Evolutionary conservation across 2,329 filamentous ascomycete genomes (phyloP).

Genomic region (Fusarium incarnatum): DNA sequence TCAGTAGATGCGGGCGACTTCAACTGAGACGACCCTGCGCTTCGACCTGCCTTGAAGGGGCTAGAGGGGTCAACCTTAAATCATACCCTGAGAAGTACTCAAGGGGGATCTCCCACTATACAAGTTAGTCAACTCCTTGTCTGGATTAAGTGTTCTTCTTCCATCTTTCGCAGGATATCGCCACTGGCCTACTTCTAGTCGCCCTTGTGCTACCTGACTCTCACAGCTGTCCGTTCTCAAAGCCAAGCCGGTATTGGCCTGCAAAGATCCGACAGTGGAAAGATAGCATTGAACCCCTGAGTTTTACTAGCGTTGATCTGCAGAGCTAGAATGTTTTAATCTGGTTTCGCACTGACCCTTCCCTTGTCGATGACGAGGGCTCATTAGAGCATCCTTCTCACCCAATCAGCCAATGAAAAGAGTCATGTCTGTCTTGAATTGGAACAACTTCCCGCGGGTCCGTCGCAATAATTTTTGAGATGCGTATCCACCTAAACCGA

Average conservation of each 20-base stretch:
- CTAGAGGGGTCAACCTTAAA: too few relatives aligned
- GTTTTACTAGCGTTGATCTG: background rate
- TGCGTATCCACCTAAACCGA: too few relatives aligned
- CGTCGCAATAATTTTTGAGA: background rate
- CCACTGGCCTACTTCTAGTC: background rate
- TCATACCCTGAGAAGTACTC: background rate
- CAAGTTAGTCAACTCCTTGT: background rate
- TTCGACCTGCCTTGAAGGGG: too few relatives aligned
- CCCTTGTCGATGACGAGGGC: background rate
- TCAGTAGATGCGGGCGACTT: too few relatives aligned
- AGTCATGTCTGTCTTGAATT: background rate
- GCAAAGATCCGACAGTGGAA: background rate
- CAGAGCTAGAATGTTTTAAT: background rate
- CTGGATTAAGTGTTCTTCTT: background rate
- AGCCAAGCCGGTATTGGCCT: background rate
- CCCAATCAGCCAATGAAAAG: background rate
- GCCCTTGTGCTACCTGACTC: background rate
- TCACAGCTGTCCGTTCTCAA: too few relatives aligned
- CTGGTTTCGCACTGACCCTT: background rate
- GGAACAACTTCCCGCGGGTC: rapidly evolving
- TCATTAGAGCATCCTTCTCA: background rate
- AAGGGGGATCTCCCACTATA: background rate
- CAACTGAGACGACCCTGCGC: too few relatives aligned
- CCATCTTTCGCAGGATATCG: background rate
- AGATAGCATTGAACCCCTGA: background rate